Evolutionary conservation across 2,329 filamentous ascomycete genomes (phyloP), one percentile per base, ranked within the genome.

Genomic region (Metarhizium anisopliae): DNA sequence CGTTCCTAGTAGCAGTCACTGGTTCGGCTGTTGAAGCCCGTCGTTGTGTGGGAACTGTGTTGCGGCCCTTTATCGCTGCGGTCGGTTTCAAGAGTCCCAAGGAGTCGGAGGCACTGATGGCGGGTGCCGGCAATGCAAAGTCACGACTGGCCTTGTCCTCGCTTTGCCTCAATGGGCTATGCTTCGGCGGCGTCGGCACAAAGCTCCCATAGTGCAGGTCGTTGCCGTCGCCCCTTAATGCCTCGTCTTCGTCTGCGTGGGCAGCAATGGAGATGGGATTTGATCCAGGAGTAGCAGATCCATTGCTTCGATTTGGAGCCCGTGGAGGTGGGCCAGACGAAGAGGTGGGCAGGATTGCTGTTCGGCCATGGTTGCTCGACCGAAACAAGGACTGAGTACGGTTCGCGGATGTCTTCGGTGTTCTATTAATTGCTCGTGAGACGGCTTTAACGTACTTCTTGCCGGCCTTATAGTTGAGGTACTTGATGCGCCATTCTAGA

Each of bases 361-460:
- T 20, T 25, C 30, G 56, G 4, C 58, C 56, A 35, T 40, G 7
- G 56, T 55, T 29, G 59, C 59, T 56, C 61, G 63, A 62, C 51
- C 62, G 64, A 54, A 62, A 64, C 53, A 68, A 68, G 38, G 68
- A 65, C 6, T 68, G 65, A 2, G 68, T 68, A 38, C 67, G 64
- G 14, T 67, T 67, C 18, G 66, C 66, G 20, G 68, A 58, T 25
- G 72, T 68, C 40, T 62, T 62, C 10, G 84, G 81, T 0, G 82
- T 80, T 57, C 83, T 72, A 74, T 81, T 78, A 59, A 94, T 80
- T 57, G 90, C 90, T 59, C 87, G 82, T 29, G 80, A 74, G 53
- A 96, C 85, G 56, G 84, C 85, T 72, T 96, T 97, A 70, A 97
- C 80, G 68, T 91, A 87, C 74, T 96, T 96, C 75, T 97, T 97